phyloP scores from a whole-genome alignment of 768 basidiomycete species.

The Kwoniella pini region DNA sequence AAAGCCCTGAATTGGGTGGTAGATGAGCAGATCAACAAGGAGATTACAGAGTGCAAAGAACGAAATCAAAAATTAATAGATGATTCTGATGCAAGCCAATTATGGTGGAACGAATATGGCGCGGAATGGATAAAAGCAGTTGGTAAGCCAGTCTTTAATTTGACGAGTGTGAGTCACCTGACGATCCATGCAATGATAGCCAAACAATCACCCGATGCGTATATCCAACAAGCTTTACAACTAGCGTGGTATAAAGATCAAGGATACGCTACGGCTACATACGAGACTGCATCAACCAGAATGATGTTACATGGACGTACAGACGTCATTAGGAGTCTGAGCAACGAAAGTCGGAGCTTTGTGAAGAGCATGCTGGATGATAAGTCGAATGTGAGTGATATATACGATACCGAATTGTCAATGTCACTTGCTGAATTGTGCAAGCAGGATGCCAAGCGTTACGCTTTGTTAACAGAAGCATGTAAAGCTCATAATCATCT shows the following conservation, averaged over 20 bases:
- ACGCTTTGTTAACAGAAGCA: constrained; percentile 66
- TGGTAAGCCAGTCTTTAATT: constrained; percentile 59
- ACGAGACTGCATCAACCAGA: constrained; percentile 88
- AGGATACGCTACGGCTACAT: constrained; percentile 77
- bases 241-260: constrained; percentile 84
- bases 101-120: constrained; percentile 82
- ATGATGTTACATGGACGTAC: constrained; percentile 84
- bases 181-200: constrained; percentile 53
- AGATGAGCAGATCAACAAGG: constrained; percentile 63
- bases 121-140: constrained; percentile 78
- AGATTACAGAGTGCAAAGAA: constrained; percentile 63
- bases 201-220: constrained; percentile 72
- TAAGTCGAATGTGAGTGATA: constrained; percentile 44
- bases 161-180: constrained; percentile 1
- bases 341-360: constrained; percentile 71
- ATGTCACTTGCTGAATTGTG: not conserved
- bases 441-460: constrained; percentile 54
- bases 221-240: constrained; percentile 86
- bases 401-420: constrained; percentile 20
- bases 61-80: constrained; percentile 65
- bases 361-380: constrained; percentile 71
- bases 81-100: constrained; percentile 78
- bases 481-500: constrained; percentile 69
- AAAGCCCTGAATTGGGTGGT: constrained; percentile 72
- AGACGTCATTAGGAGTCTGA: constrained; percentile 79